Conservation (phyloP, 768 basidiomycete genomes). For the Panus rudis region DNA sequence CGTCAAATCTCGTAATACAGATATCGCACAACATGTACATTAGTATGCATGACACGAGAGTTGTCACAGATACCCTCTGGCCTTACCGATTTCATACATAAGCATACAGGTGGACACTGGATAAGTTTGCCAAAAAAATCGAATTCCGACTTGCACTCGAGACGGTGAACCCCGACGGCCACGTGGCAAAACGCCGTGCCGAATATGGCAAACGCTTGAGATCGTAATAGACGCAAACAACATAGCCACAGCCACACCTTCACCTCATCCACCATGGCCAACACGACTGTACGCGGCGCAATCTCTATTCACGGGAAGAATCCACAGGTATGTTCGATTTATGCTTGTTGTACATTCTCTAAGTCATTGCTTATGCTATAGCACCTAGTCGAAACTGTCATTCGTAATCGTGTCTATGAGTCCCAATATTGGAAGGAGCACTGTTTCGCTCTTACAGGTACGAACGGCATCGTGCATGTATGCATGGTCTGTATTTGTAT, state of each 20-base stretch:
- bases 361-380: conserved; percentile 30
- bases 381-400: conserved; percentile 94
- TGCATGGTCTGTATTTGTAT: conserved; percentile 1
- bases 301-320: conserved; percentile 93
- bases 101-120: too few species aligned
- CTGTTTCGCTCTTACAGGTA: conserved; percentile 94
- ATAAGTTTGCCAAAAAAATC: too few species aligned
- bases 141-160: too few species aligned
- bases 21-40: too few species aligned
- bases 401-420: conserved; percentile 94
- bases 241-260: too few species aligned
- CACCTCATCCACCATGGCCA: conserved; percentile 57
- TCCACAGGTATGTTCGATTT: conserved; percentile 64
- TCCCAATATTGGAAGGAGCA: conserved; percentile 96
- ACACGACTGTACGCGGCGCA: conserved; percentile 85
- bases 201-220: conserved; percentile 13
- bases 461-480: conserved; percentile 13
- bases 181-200: too few species aligned
- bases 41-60: too few species aligned
- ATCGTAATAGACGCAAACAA: conserved; percentile 18
- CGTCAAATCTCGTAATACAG: too few species aligned
- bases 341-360: neutral
- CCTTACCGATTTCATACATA: too few species aligned
- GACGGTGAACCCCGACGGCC: too few species aligned
- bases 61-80: too few species aligned